These are phyloP conservation scores for Anthracocystis setariae DNA, from an alignment of 1,284 basidiomycete species.

Conservation along the genomic window DNA sequence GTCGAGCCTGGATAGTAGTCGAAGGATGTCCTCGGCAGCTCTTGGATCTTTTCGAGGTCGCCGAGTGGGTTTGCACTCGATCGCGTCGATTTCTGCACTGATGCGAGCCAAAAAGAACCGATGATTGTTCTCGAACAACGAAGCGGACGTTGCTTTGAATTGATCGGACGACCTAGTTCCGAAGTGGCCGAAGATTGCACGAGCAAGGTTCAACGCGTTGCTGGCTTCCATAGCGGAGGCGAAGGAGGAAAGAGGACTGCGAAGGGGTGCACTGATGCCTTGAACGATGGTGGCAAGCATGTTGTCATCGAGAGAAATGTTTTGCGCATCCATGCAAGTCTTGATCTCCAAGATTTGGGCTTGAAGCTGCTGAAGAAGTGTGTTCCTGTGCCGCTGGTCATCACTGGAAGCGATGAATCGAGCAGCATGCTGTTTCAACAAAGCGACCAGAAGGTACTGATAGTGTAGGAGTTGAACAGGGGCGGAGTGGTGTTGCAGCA, in stretches of 20 bases:
- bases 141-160: too few relatives aligned
- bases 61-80: not conserved
- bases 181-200: conserved; percentile 1
- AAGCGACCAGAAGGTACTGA: conserved; percentile 30
- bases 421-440: conserved; percentile 8
- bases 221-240: conserved; percentile 5
- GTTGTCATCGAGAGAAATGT: conserved; percentile 22
- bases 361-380: conserved; percentile 9
- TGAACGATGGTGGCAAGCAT: conserved; percentile 31
- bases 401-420: not conserved
- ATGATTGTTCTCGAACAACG: not conserved
- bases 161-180: not conserved
- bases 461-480: conserved; percentile 18
- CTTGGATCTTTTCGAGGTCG: too few relatives aligned
- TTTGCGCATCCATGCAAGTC: conserved; percentile 19
- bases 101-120: conserved; percentile 8
- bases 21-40: not conserved
- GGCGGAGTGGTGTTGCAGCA: conserved; percentile 3
- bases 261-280: conserved; percentile 30
- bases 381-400: conserved; percentile 1
- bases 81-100: conserved; percentile 26
- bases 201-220: conserved; percentile 6
- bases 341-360: conserved; percentile 14
- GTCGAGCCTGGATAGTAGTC: conserved; percentile 6
- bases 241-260: conserved; percentile 3